Conservation (phyloP, 129 eudicot species). For the Tagetes erecta region DNA sequence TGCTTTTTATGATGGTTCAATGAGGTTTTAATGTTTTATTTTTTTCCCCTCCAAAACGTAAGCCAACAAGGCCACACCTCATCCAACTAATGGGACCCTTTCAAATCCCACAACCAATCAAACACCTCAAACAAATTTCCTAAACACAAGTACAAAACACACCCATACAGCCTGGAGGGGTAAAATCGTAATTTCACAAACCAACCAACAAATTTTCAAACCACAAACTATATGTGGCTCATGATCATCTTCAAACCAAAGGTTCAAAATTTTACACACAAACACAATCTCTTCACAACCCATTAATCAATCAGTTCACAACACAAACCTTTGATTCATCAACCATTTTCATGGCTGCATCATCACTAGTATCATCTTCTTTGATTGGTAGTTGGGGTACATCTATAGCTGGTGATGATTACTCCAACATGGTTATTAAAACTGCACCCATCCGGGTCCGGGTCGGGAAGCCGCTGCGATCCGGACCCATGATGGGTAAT, state of each 20-base stretch:
- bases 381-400: conserved; percentile 77
- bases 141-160: background rate
- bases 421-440: conserved; percentile 41
- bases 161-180: background rate
- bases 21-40: too few species aligned
- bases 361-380: conserved; percentile 53
- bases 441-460: conserved; percentile 43
- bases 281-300: conserved; percentile 11
- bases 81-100: conserved; percentile 30
- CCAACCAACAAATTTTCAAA: conserved; percentile 10
- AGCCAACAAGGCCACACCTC: conserved; percentile 5
- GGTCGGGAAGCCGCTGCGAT: conserved; percentile 48
- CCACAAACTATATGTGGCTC: conserved; percentile 60
- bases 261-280: conserved; percentile 34
- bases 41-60: too few species aligned
- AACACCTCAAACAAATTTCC: conserved; percentile 20
- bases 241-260: conserved; percentile 35
- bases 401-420: conserved; percentile 62
- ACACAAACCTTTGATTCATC: background rate
- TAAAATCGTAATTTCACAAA: background rate
- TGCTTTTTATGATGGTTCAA: too few species aligned
- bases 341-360: conserved; percentile 47
- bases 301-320: conserved; percentile 15
- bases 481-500: conserved; percentile 78
- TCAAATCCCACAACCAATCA: conserved; percentile 30